phyloP scores from a whole-genome alignment of 2,329 filamentous ascomycete genomes.

The Colletotrichum godetiae region DNA sequence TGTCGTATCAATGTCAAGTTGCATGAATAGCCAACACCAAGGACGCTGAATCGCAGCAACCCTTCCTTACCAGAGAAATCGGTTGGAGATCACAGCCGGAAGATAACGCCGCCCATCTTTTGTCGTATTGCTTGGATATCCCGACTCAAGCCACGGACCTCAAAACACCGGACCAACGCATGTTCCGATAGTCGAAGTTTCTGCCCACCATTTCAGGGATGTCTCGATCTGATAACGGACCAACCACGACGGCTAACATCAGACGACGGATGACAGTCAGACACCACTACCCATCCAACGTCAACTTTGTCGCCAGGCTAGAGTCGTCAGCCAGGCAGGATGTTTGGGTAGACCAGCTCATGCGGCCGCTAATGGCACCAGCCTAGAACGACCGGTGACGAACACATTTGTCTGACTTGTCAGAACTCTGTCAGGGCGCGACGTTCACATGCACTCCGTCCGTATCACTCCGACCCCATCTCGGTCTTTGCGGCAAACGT shows the following conservation, averaged over 20 bases:
- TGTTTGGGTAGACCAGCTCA: neutral
- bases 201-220: neutral
- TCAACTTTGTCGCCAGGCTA: neutral
- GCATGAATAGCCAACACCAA: neutral
- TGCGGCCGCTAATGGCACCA: neutral
- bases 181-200: neutral
- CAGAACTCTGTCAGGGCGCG: neutral
- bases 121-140: neutral
- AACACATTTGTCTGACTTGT: neutral
- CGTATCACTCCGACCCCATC: neutral
- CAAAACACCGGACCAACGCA: neutral
- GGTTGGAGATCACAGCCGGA: neutral
- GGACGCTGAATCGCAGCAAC: neutral
- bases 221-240: neutral
- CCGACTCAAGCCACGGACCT: neutral
- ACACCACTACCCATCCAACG: slow-evolving; percentile 1
- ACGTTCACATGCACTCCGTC: neutral
- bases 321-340: neutral
- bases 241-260: slow-evolving; percentile 2
- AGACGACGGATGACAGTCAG: slow-evolving; percentile 1
- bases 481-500: neutral
- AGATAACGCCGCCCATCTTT: neutral
- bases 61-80: neutral
- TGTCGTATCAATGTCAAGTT: neutral
- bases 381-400: neutral